Percentiles rank a stretch among this genome's conserved stretches.
Conservation (phyloP, 441 rosid species). For the Adansonia rubrostipa region DNA sequence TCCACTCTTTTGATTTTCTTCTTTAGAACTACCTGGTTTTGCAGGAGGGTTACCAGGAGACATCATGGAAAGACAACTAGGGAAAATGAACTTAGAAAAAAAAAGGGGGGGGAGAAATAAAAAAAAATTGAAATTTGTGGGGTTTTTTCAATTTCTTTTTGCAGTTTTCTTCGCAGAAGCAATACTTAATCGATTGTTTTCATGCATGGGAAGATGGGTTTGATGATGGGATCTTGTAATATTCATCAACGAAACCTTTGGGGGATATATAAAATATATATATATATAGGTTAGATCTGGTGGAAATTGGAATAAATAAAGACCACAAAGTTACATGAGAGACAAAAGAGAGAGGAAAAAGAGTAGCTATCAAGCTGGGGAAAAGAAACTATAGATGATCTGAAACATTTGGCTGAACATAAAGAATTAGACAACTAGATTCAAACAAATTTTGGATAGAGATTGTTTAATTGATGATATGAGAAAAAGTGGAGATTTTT, state of each 20-base stretch:
- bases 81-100: conserved; percentile 10
- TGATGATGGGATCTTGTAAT: conserved; percentile 50
- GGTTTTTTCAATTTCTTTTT: conserved; percentile 39
- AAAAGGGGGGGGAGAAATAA: neutral
- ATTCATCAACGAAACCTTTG: conserved; percentile 47
- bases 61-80: conserved; percentile 40
- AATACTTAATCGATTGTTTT: conserved; percentile 53
- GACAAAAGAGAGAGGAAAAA: conserved; percentile 23
- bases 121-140: neutral
- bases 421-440: neutral
- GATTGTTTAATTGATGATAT: neutral
- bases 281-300: conserved; percentile 27
- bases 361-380: neutral
- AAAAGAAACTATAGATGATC: neutral
- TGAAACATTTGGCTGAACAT: neutral
- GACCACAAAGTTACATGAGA: conserved; percentile 15
- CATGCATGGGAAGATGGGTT: conserved; percentile 45
- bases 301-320: conserved; percentile 31
- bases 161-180: conserved; percentile 35
- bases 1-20: conserved; percentile 44
- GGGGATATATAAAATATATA: conserved; percentile 4
- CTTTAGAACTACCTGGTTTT: conserved; percentile 42
- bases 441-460: neutral
- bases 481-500: neutral
- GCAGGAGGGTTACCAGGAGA: conserved; percentile 47